Percentiles rank a stretch among this genome's conserved stretches.
phyloP scores from a whole-genome alignment of 2,329 filamentous ascomycete genomes.

The Bipolaris gigantea region DNA sequence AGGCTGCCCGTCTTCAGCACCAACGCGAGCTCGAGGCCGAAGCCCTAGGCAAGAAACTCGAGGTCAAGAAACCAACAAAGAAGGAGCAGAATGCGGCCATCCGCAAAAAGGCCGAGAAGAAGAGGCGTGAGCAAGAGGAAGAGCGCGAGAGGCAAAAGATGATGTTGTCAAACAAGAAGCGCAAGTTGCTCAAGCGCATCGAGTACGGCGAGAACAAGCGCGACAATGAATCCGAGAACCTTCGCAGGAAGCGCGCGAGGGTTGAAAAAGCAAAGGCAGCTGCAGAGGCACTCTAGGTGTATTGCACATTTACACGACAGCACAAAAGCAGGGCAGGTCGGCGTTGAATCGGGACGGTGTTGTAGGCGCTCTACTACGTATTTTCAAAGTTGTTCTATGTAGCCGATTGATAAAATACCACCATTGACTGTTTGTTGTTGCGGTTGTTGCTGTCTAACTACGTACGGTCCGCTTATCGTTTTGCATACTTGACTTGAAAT shows the following conservation, averaged over 20 bases:
- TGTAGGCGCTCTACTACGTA: slow-evolving; percentile 11
- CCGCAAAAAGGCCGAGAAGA: slow-evolving; percentile 67
- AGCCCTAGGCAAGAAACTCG: slow-evolving; percentile 67
- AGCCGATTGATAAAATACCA: slow-evolving; percentile 3
- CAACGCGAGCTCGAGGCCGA: slow-evolving; percentile 94
- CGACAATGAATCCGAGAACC: slow-evolving; percentile 83
- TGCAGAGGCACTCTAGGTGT: slow-evolving; percentile 29
- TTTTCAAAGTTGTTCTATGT: slow-evolving; percentile 6
- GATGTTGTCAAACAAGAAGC: slow-evolving; percentile 98
- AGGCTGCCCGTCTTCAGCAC: slow-evolving; percentile 67
- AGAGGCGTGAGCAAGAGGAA: slow-evolving; percentile 70
- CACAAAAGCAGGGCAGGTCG: slow-evolving; percentile 15
- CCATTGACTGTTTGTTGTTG: not conserved
- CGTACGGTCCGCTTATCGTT: no score
- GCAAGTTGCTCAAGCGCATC: slow-evolving; percentile 98
- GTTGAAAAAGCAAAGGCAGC: slow-evolving; percentile 64
- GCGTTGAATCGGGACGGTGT: slow-evolving; percentile 21
- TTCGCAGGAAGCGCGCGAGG: slow-evolving; percentile 88
- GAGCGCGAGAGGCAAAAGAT: slow-evolving; percentile 92
- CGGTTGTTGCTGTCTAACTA: no score
- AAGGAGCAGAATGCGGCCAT: slow-evolving; percentile 66
- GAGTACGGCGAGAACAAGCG: slow-evolving; percentile 92
- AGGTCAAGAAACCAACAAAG: slow-evolving; percentile 41
- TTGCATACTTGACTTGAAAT: no score
- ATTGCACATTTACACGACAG: slow-evolving; percentile 7